Conservation (phyloP, 2,329 filamentous ascomycete genomes). For the Colletotrichum noveboracense region DNA sequence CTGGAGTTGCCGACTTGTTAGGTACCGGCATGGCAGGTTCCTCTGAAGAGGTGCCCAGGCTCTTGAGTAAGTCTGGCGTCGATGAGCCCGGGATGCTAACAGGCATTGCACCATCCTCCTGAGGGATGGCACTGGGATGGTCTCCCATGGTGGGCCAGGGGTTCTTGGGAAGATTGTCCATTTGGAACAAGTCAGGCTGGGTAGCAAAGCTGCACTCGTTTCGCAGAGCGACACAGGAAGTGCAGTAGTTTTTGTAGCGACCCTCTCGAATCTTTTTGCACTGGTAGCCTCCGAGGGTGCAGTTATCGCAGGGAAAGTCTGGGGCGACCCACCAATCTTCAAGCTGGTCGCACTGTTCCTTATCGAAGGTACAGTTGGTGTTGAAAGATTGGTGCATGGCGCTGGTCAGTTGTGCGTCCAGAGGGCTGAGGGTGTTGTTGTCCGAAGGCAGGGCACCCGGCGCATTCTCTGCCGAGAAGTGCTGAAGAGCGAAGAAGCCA, state of each 20-base stretch:
- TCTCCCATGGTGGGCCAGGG: slow-evolving; percentile 17
- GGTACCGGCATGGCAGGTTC: slow-evolving; percentile 25
- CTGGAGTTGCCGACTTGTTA: slow-evolving; percentile 35
- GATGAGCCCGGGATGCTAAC: slow-evolving; percentile 18
- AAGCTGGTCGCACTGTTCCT: not conserved
- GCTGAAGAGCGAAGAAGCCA: slow-evolving; percentile 63
- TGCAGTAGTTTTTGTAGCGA: slow-evolving; percentile 65
- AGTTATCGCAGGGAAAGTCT: slow-evolving; percentile 56
- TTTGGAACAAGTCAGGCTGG: slow-evolving; percentile 19
- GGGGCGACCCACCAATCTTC: slow-evolving; percentile 49
- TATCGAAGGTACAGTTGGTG: not conserved
- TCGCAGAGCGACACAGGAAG: slow-evolving; percentile 65
- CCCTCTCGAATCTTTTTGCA: slow-evolving; percentile 68
- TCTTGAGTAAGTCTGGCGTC: slow-evolving; percentile 29
- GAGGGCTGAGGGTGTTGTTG: not conserved
- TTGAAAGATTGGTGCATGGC: not conserved
- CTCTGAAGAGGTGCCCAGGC: slow-evolving; percentile 22
- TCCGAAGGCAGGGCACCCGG: slow-evolving; percentile 25
- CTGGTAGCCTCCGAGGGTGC: slow-evolving; percentile 55
- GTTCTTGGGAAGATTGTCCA: slow-evolving; percentile 31
- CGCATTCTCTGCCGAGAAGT: slow-evolving; percentile 52
- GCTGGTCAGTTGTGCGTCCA: not conserved
- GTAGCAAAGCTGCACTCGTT: slow-evolving; percentile 61
- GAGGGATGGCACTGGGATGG: slow-evolving; percentile 32
- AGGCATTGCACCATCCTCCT: slow-evolving; percentile 37